A percentile compares a stretch with the other conserved stretches of the same genome.
These are phyloP conservation scores for Mrakia frigida DNA, from an alignment of 768 basidiomycete species.

Conservation along the genomic window DNA sequence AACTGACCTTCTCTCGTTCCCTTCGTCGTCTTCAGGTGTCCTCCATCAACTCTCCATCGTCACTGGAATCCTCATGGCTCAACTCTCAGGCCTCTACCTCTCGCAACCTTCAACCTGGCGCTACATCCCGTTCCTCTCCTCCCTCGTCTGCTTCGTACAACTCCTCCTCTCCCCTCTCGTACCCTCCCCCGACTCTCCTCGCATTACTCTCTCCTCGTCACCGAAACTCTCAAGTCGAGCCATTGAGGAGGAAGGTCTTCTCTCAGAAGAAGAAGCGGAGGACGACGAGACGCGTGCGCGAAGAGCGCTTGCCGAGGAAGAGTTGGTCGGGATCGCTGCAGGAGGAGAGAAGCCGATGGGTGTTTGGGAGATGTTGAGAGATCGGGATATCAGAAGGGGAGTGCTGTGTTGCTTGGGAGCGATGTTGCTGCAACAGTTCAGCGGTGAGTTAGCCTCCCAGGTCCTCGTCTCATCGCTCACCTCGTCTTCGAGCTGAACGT, in stretches of 20 bases:
- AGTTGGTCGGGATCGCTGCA: not conserved
- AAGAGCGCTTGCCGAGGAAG: not conserved
- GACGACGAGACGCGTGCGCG: not conserved
- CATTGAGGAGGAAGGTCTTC: not conserved
- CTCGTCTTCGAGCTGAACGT: too few species aligned
- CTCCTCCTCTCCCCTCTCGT: slow-evolving; percentile 27
- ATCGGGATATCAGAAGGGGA: not conserved
- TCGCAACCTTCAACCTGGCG: slow-evolving; percentile 38
- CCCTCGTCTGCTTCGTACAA: slow-evolving; percentile 36
- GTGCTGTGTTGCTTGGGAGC: not conserved
- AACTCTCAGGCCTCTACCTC: slow-evolving; percentile 38
- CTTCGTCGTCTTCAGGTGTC: not conserved
- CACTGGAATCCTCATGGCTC: slow-evolving; percentile 40
- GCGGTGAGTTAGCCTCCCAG: not conserved
- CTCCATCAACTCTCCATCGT: slow-evolving; percentile 39
- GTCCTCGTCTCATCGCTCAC: too few species aligned
- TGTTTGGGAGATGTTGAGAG: not conserved
- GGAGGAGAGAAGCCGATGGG: not conserved
- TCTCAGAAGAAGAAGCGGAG: not conserved
- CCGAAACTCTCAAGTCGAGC: not conserved
- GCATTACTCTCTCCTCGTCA: not conserved
- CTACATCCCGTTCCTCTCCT: slow-evolving; percentile 37
- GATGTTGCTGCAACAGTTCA: slow-evolving; percentile 12
- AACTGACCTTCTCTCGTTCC: not conserved
- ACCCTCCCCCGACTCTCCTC: not conserved